Evolutionary conservation across 768 basidiomycete species (phyloP).

Genomic region (Myochromella boudieri): DNA sequence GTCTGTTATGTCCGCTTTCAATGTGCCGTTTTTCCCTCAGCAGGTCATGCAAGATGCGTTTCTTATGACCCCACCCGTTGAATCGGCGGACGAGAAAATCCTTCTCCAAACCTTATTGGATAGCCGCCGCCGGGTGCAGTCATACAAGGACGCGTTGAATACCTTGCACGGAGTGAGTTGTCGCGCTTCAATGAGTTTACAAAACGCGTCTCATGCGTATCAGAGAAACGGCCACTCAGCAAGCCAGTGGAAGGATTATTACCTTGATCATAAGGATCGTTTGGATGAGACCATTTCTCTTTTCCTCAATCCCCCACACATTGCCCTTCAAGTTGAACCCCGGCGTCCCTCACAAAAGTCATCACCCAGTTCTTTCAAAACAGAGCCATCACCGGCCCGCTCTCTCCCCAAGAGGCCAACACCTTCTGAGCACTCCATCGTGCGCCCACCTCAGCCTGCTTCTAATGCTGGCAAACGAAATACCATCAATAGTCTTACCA

Average conservation of each 20-base stretch:
- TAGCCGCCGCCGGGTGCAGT: conserved; percentile 39
- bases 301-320: conserved; percentile 27
- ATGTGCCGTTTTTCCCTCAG: conserved; percentile 44
- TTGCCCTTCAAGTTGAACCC: conserved; percentile 28
- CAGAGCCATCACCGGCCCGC: conserved; percentile 21
- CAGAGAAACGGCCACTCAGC: conserved; percentile 54
- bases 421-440: conserved; percentile 24
- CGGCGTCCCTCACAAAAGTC: too few relatives aligned
- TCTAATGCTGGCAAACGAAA: conserved; percentile 38
- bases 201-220: conserved; percentile 17
- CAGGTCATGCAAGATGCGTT: conserved; percentile 60
- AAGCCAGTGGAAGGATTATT: conserved; percentile 80
- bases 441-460: conserved; percentile 21
- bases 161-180: conserved; percentile 60
- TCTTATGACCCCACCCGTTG: conserved; percentile 53
- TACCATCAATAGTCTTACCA: conserved; percentile 64
- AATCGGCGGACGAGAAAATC: conserved; percentile 54
- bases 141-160: conserved; percentile 69
- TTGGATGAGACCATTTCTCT: conserved; percentile 48
- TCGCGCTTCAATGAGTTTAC: not conserved
- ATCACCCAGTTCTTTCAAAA: conserved; percentile 38
- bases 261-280: conserved; percentile 64
- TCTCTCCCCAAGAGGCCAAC: conserved; percentile 27
- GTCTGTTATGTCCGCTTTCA: conserved; percentile 29
- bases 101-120: conserved; percentile 51